These are phyloP conservation scores for Urochloa ruziziensis DNA, from an alignment of 176 grass and related monocot species.

Conservation along the genomic window DNA sequence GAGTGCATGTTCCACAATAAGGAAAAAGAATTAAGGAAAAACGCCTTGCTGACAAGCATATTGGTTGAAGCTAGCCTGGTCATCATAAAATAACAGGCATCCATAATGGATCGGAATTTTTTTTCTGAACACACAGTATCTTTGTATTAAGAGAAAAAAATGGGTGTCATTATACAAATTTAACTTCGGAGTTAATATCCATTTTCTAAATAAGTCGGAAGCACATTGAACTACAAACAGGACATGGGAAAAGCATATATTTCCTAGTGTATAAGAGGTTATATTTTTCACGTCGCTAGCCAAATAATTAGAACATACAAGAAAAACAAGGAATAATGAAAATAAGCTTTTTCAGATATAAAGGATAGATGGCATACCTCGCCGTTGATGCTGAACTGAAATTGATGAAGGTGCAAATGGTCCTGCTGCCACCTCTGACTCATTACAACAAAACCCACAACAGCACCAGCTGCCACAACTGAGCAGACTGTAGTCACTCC, in stretches of 20 bases:
- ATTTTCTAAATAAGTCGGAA: neutral
- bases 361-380: conserved; percentile 46
- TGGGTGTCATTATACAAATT: neutral
- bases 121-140: no score
- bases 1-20: no score
- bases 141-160: no score
- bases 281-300: neutral
- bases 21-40: neutral
- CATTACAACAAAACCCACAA: conserved; percentile 69
- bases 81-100: neutral
- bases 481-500: conserved; percentile 74
- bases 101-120: neutral
- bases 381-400: conserved; percentile 48
- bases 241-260: conserved; percentile 1
- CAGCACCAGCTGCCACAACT: conserved; percentile 62
- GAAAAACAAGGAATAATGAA: neutral
- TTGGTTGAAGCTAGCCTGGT: neutral
- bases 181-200: neutral
- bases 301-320: neutral
- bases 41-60: no score
- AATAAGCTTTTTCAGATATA: conserved; percentile 7
- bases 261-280: neutral
- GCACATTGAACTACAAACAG: neutral
- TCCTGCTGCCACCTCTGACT: conserved; percentile 72
- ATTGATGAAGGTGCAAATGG: conserved; percentile 53